These are phyloP conservation scores for Paracoccidioides lutzii DNA, from an alignment of 2,329 filamentous ascomycete species.

Conservation along the genomic window DNA sequence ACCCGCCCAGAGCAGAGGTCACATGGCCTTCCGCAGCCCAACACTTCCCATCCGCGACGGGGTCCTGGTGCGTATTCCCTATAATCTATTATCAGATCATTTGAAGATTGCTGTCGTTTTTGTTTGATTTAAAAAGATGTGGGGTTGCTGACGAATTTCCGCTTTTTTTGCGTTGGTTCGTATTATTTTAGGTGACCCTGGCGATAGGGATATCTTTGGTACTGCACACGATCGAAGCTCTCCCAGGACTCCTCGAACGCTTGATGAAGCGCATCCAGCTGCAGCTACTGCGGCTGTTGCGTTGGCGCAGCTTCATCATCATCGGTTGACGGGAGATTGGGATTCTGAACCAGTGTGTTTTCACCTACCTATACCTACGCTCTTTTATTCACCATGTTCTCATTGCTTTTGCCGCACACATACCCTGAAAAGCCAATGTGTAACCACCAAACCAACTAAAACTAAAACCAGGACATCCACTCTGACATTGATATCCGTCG, in stretches of 20 bases:
- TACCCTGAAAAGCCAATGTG: background rate
- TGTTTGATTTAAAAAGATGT: background rate
- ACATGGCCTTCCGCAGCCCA: slow-evolving; percentile 35
- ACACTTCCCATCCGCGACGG: slow-evolving; percentile 11
- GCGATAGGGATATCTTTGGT: slow-evolving; percentile 55
- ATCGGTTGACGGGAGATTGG: slow-evolving; percentile 64
- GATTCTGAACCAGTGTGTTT: slow-evolving; percentile 61
- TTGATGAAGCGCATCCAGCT: slow-evolving; percentile 53
- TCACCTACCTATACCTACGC: slow-evolving; percentile 8
- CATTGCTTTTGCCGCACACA: background rate
- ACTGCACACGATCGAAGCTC: slow-evolving; percentile 54
- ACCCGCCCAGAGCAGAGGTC: slow-evolving; percentile 65
- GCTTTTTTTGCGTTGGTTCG: background rate
- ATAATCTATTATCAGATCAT: background rate
- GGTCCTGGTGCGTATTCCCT: slow-evolving; percentile 6
- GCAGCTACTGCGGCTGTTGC: slow-evolving; percentile 72
- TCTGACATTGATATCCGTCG: slow-evolving; percentile 57
- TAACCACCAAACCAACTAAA: slow-evolving; percentile 2
- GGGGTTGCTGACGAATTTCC: slow-evolving; percentile 1
- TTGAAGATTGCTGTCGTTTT: background rate
- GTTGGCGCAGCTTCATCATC: slow-evolving; percentile 69
- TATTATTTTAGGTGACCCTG: slow-evolving; percentile 36
- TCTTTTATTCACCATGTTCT: slow-evolving; percentile 11
- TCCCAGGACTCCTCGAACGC: slow-evolving; percentile 54
- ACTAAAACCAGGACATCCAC: slow-evolving; percentile 48